Evolutionary conservation across 805 yeast species (phyloP).

Genomic region (Wickerhamomyces alni): DNA sequence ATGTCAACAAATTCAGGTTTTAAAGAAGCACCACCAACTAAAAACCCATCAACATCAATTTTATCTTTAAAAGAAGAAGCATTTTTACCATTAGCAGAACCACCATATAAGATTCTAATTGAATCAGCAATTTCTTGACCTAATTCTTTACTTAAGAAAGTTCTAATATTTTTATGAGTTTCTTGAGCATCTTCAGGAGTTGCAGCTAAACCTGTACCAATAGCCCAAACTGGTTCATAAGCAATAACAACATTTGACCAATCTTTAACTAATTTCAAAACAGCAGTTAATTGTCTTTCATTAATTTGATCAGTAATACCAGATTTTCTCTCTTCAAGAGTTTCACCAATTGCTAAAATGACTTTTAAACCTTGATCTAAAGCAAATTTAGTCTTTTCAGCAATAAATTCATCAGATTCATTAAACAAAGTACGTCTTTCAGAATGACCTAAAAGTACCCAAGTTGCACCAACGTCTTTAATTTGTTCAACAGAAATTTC

Average conservation of each 20-base stretch:
- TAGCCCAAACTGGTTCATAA: conserved; percentile 99
- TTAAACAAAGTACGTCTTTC: conserved; percentile 94
- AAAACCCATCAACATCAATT: conserved; percentile 94
- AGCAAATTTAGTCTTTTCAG: conserved; percentile 92
- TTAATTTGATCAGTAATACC: conserved; percentile 82
- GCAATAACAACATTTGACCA: conserved; percentile 93
- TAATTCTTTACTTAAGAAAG: conserved; percentile 68
- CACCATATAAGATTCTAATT: conserved; percentile 95
- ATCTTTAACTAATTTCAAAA: conserved; percentile 70
- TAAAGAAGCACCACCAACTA: conserved; percentile 98
- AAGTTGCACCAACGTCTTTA: conserved; percentile 85
- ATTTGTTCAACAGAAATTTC: conserved; percentile 86
- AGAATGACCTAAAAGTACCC: conserved; percentile 97
- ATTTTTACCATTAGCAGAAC: conserved; percentile 94
- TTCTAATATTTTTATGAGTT: conserved; percentile 86
- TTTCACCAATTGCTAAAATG: conserved; percentile 96
- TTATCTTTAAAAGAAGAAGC: conserved; percentile 86
- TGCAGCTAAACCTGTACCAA: conserved; percentile 98
- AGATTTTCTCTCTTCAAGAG: conserved; percentile 89
- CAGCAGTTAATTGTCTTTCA: conserved; percentile 88
- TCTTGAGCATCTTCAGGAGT: conserved; percentile 98
- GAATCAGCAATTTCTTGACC: conserved; percentile 72
- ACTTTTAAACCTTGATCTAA: conserved; percentile 85
- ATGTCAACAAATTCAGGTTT: conserved; percentile 97
- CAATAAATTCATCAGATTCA: conserved; percentile 87